Base-by-base conservation (phyloP, 164 flowering plant genomes). In the Protea cynaroides region DNA sequence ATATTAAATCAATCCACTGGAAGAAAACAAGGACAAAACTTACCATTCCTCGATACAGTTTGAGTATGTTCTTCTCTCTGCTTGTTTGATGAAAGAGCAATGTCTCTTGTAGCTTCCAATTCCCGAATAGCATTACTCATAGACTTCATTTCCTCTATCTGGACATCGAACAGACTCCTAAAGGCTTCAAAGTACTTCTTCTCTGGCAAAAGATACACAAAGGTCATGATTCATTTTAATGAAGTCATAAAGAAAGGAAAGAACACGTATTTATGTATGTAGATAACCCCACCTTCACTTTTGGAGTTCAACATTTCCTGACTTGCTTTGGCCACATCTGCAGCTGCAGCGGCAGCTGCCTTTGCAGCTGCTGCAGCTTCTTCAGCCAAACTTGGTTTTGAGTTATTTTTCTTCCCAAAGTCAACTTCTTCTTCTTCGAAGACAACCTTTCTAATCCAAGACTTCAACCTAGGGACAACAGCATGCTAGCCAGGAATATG, bases 341-440 rank as follows among this genome's bases (percentile, higher is more conserved):
- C 68, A 62, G 99, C 97, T 22, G 99, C 97, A 0, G 79, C 87
- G 0, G 99, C 95, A 14, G 96, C 97, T 37, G 91, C 84, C 79
- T 89, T 93, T 69, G 98, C 96, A 63, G 97, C 96, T 11, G 89
- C 90, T 0, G 94, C 86, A 21, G 94, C 91, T 78, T 89, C 96
- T 80, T 89, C 96, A 56, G 83, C 86, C 72, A 82, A 47, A 74
- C 77, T 84, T 61, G 96, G 94, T 52, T 77, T 84, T 51, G 71
- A 58, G 51, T 66, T 64, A 15, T 55, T 64, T 75, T 76, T 82
- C 70, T 82, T 76, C 19, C 14, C 64, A 46, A 64, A 59, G 52
- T 76, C 85, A 71, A 76, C 70, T 62, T 83, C 94, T 40, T 29
- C 34, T 59, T 82, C 92, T 66, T 86, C 98, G 21, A 19, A 25